Conservation (phyloP, 345 rosid genomes). For the Isatis tinctoria region DNA sequence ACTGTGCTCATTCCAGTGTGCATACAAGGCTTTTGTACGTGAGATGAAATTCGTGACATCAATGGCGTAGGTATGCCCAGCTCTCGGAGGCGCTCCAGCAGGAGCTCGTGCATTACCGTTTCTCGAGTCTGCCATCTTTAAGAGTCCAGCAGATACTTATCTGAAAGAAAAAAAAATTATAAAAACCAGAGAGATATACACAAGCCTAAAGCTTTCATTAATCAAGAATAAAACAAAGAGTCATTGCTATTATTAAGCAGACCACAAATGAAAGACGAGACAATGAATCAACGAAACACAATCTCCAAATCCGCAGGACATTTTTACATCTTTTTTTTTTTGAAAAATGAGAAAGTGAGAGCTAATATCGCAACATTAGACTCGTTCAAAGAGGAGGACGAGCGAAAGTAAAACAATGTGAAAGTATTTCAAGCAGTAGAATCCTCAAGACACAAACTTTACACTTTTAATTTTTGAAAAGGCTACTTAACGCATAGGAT, state of each 20-base stretch:
- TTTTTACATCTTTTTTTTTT: too few relatives aligned
- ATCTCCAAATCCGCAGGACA: not conserved
- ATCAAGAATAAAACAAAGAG: not conserved
- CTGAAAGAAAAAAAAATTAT: not conserved
- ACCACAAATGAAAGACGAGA: not conserved
- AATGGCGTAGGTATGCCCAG: constrained; percentile 49
- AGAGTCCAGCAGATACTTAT: constrained; percentile 6
- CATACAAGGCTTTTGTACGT: constrained; percentile 62
- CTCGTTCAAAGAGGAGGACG: not conserved
- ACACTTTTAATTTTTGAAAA: too few relatives aligned
- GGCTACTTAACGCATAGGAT: not conserved
- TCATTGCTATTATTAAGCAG: not conserved
- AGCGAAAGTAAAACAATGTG: not conserved
- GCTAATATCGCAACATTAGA: not conserved
- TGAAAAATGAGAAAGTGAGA: not conserved
- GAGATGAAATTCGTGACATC: constrained; percentile 50
- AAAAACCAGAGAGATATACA: not conserved
- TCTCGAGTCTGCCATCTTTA: constrained; percentile 58
- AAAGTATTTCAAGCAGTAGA: not conserved
- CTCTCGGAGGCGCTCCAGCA: constrained; percentile 37
- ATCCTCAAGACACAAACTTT: not conserved
- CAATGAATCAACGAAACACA: not conserved
- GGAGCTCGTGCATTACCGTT: constrained; percentile 51
- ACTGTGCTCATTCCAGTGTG: constrained; percentile 58
- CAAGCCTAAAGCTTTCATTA: not conserved